Conservation (phyloP, 2,329 filamentous ascomycete species). For the Aspergillus pseudotamarii region DNA sequence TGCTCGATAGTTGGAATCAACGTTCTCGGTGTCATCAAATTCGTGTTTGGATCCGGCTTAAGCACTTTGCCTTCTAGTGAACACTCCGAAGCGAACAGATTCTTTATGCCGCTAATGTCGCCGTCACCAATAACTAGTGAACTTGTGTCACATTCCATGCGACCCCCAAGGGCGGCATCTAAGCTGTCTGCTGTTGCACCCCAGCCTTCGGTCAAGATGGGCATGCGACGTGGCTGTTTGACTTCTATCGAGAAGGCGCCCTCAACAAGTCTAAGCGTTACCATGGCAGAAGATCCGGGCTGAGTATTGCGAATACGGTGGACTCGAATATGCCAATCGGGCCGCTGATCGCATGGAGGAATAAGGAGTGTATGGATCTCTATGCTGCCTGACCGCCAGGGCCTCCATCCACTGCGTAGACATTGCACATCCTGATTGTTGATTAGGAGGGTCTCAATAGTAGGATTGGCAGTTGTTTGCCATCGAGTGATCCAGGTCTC, state of each 20-base stretch:
- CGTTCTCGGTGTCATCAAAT: conserved; percentile 8
- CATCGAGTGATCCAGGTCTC: conserved; percentile 38
- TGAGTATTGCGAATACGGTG: conserved; percentile 13
- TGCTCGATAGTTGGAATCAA: conserved; percentile 10
- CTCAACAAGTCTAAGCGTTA: conserved; percentile 6
- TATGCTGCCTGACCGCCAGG: conserved; percentile 19
- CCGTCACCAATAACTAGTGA: background rate
- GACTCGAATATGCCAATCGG: conserved; percentile 24
- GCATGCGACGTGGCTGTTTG: background rate
- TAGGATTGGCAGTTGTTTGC: background rate
- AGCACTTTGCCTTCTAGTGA: background rate
- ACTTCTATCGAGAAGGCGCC: background rate
- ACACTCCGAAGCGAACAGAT: background rate
- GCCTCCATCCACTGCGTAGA: conserved; percentile 16
- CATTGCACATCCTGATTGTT: background rate
- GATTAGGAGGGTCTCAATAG: background rate
- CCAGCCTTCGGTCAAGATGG: background rate
- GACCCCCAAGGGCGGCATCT: background rate
- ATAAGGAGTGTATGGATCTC: conserved; percentile 17
- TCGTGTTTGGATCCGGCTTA: conserved; percentile 15
- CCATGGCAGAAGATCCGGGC: background rate
- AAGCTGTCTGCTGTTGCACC: background rate
- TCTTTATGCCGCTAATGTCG: background rate
- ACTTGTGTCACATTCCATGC: background rate
- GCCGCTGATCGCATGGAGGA: conserved; percentile 16